Percentiles rank a stretch among this genome's conserved stretches.
Conservation (phyloP, 495 filamentous ascomycete genomes). For the Glarea lozoyensis region DNA sequence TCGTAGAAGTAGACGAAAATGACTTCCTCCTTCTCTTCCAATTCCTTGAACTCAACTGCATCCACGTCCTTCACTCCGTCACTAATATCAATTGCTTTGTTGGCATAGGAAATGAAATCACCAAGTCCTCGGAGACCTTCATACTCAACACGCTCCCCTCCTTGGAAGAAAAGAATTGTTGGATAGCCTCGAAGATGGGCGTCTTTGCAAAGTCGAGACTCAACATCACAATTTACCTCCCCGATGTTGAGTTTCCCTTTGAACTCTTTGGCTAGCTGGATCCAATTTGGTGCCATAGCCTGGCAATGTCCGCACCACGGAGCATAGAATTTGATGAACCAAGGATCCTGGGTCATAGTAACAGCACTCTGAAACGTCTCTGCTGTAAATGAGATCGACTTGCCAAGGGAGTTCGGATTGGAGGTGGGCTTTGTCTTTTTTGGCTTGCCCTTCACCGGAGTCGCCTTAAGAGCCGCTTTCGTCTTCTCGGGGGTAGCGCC, state of each 20-base stretch:
- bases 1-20: slow-evolving; percentile 97
- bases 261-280: slow-evolving; percentile 82
- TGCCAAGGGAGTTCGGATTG: slow-evolving; percentile 64
- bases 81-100: slow-evolving; percentile 75
- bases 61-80: slow-evolving; percentile 73
- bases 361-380: slow-evolving; percentile 83
- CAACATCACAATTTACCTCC: slow-evolving; percentile 88
- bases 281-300: slow-evolving; percentile 83
- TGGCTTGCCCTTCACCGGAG: slow-evolving; percentile 15
- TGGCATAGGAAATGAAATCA: slow-evolving; percentile 76
- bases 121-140: slow-evolving; percentile 87
- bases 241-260: slow-evolving; percentile 80
- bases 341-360: slow-evolving; percentile 79
- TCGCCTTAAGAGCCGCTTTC: slow-evolving; percentile 13
- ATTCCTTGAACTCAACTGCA: slow-evolving; percentile 61
- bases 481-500: slow-evolving; percentile 13
- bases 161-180: slow-evolving; percentile 87
- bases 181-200: slow-evolving; percentile 70
- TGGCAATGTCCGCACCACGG: slow-evolving; percentile 97
- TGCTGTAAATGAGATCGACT: slow-evolving; percentile 64
- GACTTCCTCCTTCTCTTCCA: slow-evolving; percentile 91
- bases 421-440: slow-evolving; percentile 27
- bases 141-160: slow-evolving; percentile 87
- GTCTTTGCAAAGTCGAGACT: slow-evolving; percentile 83
- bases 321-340: slow-evolving; percentile 98